These are phyloP conservation scores for Phytopythium litorale DNA, from an alignment of 352 stramenopile genomes.

Conservation along the genomic window DNA sequence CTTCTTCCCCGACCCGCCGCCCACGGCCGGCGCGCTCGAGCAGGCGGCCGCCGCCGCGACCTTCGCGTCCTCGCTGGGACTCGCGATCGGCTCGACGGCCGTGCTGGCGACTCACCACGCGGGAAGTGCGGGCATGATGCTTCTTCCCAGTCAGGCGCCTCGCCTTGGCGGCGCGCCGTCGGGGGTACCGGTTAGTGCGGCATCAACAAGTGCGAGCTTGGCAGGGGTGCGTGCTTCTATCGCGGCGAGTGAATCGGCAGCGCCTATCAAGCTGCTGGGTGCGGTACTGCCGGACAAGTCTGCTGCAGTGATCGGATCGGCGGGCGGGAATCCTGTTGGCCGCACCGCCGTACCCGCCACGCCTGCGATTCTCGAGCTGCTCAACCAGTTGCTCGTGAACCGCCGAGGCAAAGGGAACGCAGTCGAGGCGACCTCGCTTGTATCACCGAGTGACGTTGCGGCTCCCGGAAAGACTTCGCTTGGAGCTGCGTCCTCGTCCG, in stretches of 20 bases:
- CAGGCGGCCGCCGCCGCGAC: background rate
- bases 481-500: background rate
- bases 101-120: background rate
- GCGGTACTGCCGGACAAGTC: background rate
- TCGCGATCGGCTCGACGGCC: background rate
- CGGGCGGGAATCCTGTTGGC: background rate
- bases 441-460: background rate
- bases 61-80: slow-evolving; percentile 4
- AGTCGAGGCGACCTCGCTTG: background rate
- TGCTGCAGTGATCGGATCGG: background rate
- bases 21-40: slow-evolving; percentile 20
- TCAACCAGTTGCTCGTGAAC: slow-evolving; percentile 37
- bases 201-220: background rate
- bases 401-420: background rate
- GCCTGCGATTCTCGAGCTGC: slow-evolving; percentile 26
- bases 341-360: background rate
- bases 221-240: background rate
- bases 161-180: background rate
- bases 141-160: slow-evolving; percentile 6
- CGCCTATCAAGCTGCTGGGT: slow-evolving; percentile 3
- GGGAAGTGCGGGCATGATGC: background rate
- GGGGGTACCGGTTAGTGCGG: background rate
- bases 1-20: slow-evolving; percentile 36
- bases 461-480: background rate
- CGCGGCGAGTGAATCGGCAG: background rate